Evolutionary conservation across 1,284 basidiomycete species (phyloP), one percentile per base, ranked within the genome.

Genomic region (Rhizoctonia solani): DNA sequence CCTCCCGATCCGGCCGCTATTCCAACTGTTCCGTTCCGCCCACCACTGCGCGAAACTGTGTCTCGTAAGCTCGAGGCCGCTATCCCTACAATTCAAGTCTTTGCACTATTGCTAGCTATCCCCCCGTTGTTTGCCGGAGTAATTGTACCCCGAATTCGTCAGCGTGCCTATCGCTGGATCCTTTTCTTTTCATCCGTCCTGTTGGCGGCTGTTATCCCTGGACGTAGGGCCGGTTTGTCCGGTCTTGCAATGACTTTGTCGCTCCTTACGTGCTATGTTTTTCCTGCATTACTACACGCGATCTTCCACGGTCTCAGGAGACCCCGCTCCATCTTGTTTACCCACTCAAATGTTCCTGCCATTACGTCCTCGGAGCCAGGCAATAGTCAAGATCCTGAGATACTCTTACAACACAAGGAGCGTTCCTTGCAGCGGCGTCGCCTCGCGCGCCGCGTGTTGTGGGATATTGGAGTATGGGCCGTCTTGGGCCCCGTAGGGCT

Each of bases 261-360:
- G n/a, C 59, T 63, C 34, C 34, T 63, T 63, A 63, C 59, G 59
- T 63, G 59, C 49, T 63, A 63, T 39, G 59, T 63, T 5, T 44
- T 63, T 30, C 59, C 59, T 27, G 59, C 59, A 9, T 11, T 63
- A 32, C 32, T 63, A 3, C 59, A 63, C 23, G 59, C 59, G 19
- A 39, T 63, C 59, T 63, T 63, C 30, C 59, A 63, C 37, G 59
- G 59, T 32, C 49, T 63, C 34, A 30, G 59, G 42, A 52, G 59
- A 29, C 59, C 59, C 8, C 59, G 59, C 14, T 63, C 59, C 23
- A 63, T 63, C 37, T 30, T 63, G 29, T 63, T 63, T 30, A 52
- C 47, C 16, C 30, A 49, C 8, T 11, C 59, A 32, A 25, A 34
- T 9, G 34, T 47, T 16, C 19, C 44, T 11, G 37, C 27, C 13